Base-by-base conservation (phyloP, 371 early-diverging fungal species). In the Quaeritorhiza haematococci region DNA sequence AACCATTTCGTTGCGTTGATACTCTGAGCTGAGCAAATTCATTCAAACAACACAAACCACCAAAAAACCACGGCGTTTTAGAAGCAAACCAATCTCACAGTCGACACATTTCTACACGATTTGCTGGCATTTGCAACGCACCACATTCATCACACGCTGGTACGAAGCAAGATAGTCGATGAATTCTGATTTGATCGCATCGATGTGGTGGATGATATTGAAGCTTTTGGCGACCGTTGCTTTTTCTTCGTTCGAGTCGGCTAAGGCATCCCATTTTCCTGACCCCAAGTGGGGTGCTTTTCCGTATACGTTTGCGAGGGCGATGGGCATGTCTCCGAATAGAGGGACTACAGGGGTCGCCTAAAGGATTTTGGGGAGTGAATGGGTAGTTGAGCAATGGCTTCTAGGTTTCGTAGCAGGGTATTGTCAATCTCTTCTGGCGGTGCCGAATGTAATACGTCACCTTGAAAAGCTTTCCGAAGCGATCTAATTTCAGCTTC, bases 261-360 rank as follows among this genome's bases (percentile, higher is more conserved):
- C 33, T 13, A n/a, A n/a, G n/a, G n/a, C 26, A 32, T 64, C 64
- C 63, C 67, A 74, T 23, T 67, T 68, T 45, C 38, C 34, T 1
- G 17, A 27, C 26, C 41, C 53, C 8, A 72, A 49, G 53, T 76
- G 69, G 2, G 69, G 62, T 0, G 71, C 66, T 33, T 71, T 71
- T 13, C 49, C 55, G 43, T 63, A 72, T 28, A 79, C 49, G 24
- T 51, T 46, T 1, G 69, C 43, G 1, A 75, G 44, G 4, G 35
- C 13, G 21, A 78, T 41, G 24, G 70, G 58, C 44, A 76, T 54
- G 51, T 79, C 79, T 0, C 73, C 78, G 52, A 72, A 73, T 1
- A 76, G 61, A 10, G 78, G 75, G 8, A 79, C 70, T 7, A 79
- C 62, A 3, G 74, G 74, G 27, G 45, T 56, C 1, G 50, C 32